Evolutionary conservation across 2,329 filamentous ascomycete genomes (phyloP), one percentile per base, ranked within the genome.

Genomic region (Botrytis elliptica): DNA sequence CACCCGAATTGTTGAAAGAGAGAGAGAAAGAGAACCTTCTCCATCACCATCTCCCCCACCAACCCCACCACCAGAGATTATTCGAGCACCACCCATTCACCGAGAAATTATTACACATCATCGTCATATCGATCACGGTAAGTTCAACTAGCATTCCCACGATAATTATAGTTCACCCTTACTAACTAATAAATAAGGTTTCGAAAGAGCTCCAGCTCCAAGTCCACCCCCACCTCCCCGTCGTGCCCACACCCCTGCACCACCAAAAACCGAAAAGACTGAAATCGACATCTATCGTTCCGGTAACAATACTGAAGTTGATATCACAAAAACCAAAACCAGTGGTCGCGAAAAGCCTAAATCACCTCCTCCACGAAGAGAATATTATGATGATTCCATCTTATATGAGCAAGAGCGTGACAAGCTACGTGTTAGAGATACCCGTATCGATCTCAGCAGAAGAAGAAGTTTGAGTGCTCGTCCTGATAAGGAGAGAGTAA

Each of bases 81-180:
- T 96, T 78, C 88, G 90, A 60, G 90, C 91, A 33, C 94, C 94
- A 49, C 92, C 91, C 0, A 93, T 97, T 78, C 93, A 95, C 82
- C 90, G 95, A 79, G 93, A 97, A 81, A 90, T 97, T 74, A 95
- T 97, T 77, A 97, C 93, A 66, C 79, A 81, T 83, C 95, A 96
- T 81, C 88, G 91, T 74, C 92, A 95, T 80, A 92, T 97, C 78
- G 93, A 97, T 80, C 93, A 97, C 83, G 94, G 93, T 93, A 85
- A 81, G 89, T 66, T 14, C 57, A 33, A n/a, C 25, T 29, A 33
- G 18, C 42, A 18, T n/a, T 42, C 33, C 14, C 60, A 44, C 46
- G 25, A 42, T 29, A n/a, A 57, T 57, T 22, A 68, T 68, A 55
- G 18, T 57, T 20, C 29, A 66, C 59, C 66, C 67, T 44, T 69